Evolutionary conservation across 2,329 filamentous ascomycete genomes (phyloP).

Genomic region (Microcyclosporella mali): DNA sequence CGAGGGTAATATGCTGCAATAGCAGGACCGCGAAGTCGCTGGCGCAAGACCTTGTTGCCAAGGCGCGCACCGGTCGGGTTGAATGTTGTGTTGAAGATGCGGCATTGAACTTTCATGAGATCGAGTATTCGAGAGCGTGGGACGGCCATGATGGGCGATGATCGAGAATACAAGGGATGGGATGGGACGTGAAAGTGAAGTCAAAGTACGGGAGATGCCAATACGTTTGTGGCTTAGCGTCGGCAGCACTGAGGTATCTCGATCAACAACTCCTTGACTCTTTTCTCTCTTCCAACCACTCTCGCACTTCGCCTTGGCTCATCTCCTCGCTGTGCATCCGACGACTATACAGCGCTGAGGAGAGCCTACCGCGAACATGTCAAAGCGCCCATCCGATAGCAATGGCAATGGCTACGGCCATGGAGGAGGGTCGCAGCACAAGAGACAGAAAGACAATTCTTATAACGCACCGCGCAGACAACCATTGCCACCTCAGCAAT

Average conservation of each 20-base stretch:
- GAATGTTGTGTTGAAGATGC: slow-evolving; percentile 83
- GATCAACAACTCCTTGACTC: too few relatives aligned
- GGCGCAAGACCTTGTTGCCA: slow-evolving; percentile 87
- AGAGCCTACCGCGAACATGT: slow-evolving; percentile 18
- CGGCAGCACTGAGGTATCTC: too few relatives aligned
- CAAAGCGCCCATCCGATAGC: slow-evolving; percentile 15
- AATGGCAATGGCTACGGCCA: slow-evolving; percentile 7
- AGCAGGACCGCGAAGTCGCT: slow-evolving; percentile 76
- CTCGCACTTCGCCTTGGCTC: slow-evolving; percentile 16
- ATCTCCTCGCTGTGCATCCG: slow-evolving; percentile 27
- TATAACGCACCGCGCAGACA: not conserved
- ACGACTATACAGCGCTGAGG: slow-evolving; percentile 25
- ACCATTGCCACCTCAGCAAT: not conserved
- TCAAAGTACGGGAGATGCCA: too few relatives aligned
- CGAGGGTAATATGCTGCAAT: slow-evolving; percentile 85
- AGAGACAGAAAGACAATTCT: not conserved
- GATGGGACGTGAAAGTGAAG: too few relatives aligned
- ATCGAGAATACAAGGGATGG: not conserved
- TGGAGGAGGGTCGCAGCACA: not conserved
- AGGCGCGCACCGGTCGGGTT: slow-evolving; percentile 77
- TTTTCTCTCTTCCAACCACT: not conserved
- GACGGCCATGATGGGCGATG: slow-evolving; percentile 42
- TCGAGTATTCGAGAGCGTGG: slow-evolving; percentile 53
- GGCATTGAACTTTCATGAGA: slow-evolving; percentile 87
- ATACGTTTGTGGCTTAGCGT: too few relatives aligned